Evolutionary conservation across 441 rosid species (phyloP).

Genomic region (Adansonia rubrostipa): DNA sequence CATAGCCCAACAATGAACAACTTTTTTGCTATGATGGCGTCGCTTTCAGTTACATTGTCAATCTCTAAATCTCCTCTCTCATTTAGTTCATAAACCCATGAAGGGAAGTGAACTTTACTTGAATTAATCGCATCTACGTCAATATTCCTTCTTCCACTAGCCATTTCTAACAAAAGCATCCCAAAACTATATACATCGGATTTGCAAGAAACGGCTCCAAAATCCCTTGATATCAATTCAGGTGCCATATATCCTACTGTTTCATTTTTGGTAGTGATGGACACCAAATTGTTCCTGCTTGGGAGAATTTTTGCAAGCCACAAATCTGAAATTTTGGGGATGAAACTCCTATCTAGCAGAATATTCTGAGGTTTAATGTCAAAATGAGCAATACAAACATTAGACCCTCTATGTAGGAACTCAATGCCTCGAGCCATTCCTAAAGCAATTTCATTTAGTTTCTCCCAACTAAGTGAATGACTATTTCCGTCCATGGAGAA

Average conservation of each 20-base stretch:
- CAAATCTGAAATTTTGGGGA: constrained; percentile 24
- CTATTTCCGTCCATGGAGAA: no score
- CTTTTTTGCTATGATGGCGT: constrained; percentile 29
- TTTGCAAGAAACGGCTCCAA: no score
- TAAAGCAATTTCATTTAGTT: no score
- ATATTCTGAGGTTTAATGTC: not conserved
- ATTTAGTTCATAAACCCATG: constrained; percentile 27
- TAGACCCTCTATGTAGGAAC: not conserved
- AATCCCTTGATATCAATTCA: no score
- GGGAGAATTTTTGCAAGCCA: constrained; percentile 18
- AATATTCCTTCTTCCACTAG: no score
- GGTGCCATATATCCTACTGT: constrained; percentile 23
- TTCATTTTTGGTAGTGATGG: constrained; percentile 34
- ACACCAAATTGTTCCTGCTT: constrained; percentile 22
- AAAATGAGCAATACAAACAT: not conserved
- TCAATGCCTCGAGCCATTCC: constrained; percentile 22
- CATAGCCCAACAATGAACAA: constrained; percentile 42
- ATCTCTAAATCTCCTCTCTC: constrained; percentile 32
- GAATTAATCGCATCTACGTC: not conserved
- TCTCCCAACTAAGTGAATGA: no score
- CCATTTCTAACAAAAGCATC: no score
- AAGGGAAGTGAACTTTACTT: constrained; percentile 28
- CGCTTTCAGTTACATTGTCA: not conserved
- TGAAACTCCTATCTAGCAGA: not conserved
- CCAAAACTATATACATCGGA: no score